phyloP scores from a whole-genome alignment of 352 stramenopile species.

The Phytophthora ohioensis region DNA sequence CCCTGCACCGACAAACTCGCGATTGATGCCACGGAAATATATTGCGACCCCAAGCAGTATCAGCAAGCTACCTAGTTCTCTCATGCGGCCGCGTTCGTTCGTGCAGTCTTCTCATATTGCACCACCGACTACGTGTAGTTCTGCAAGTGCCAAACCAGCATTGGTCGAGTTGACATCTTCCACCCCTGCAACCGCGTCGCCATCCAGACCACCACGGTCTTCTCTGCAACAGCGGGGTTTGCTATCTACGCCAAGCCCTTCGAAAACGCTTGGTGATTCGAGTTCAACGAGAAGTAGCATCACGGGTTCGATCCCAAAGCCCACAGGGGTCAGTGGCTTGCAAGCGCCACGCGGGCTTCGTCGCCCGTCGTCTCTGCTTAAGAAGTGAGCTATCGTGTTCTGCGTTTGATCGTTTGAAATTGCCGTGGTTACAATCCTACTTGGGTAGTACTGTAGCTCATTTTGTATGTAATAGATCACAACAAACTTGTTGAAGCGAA shows the following conservation, averaged over 20 bases:
- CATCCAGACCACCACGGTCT: too few relatives aligned
- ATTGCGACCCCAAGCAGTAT: conserved; percentile 6
- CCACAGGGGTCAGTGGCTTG: conserved; percentile 26
- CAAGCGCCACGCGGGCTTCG: conserved; percentile 31
- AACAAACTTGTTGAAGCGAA: too few relatives aligned
- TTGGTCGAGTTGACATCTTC: too few relatives aligned
- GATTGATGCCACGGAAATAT: conserved; percentile 16
- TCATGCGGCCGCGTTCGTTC: conserved; percentile 28
- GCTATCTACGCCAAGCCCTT: too few relatives aligned
- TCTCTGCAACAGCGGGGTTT: too few relatives aligned
- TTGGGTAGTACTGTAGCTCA: too few relatives aligned
- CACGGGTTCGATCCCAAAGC: conserved; percentile 10
- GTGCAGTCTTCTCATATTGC: not conserved
- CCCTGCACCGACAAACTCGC: conserved; percentile 4
- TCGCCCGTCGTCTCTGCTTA: conserved; percentile 11
- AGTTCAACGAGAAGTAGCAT: not conserved
- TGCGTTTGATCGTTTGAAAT: not conserved
- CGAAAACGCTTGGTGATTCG: too few relatives aligned
- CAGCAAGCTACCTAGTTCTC: conserved; percentile 19
- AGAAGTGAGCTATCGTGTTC: conserved; percentile 4
- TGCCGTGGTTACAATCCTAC: too few relatives aligned
- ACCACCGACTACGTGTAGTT: too few relatives aligned
- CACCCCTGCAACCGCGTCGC: not conserved
- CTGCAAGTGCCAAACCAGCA: too few relatives aligned
- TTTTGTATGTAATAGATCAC: too few relatives aligned